These are phyloP conservation scores for Bipolaris victoriae DNA, from an alignment of 2,329 filamentous ascomycete genomes.

Conservation along the genomic window DNA sequence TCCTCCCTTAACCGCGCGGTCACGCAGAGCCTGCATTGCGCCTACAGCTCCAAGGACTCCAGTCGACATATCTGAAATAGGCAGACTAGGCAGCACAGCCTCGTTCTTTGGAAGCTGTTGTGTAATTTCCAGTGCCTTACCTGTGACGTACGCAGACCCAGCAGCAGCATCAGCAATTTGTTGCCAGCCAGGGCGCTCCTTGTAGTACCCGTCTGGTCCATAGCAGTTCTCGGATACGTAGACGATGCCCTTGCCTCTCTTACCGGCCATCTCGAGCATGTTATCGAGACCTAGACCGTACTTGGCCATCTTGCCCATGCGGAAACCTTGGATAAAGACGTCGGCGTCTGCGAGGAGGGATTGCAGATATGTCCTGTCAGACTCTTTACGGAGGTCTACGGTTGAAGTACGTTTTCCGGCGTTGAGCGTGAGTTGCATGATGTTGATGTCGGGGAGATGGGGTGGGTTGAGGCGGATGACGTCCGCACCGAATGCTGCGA, in stretches of 20 bases:
- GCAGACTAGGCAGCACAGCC: slow-evolving; percentile 34
- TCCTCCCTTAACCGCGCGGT: slow-evolving; percentile 31
- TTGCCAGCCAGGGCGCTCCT: slow-evolving; percentile 58
- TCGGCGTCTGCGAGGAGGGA: slow-evolving; percentile 56
- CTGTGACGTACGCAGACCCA: slow-evolving; percentile 27
- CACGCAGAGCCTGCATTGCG: slow-evolving; percentile 34
- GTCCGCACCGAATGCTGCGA: slow-evolving; percentile 51
- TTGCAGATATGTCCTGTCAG: slow-evolving; percentile 40
- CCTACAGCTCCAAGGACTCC: slow-evolving; percentile 33
- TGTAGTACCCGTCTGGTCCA: slow-evolving; percentile 56
- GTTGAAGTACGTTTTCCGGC: slow-evolving; percentile 53
- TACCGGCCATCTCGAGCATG: slow-evolving; percentile 50
- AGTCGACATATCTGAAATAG: slow-evolving; percentile 40
- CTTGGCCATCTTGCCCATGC: slow-evolving; percentile 53
- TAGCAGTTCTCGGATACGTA: slow-evolving; percentile 61
- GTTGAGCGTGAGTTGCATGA: slow-evolving; percentile 47
- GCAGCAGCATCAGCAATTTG: slow-evolving; percentile 54
- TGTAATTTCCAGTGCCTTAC: slow-evolving; percentile 35
- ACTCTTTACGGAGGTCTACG: slow-evolving; percentile 42
- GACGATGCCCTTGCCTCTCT: slow-evolving; percentile 54
- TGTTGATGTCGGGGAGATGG: slow-evolving; percentile 3
- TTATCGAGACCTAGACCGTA: slow-evolving; percentile 52
- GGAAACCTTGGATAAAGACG: slow-evolving; percentile 60
- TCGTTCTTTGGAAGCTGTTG: slow-evolving; percentile 18
- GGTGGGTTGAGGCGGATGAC: slow-evolving; percentile 50